Evolutionary conservation across 2,329 filamentous ascomycete species (phyloP).

Genomic region (Ophiostoma fasciatum): DNA sequence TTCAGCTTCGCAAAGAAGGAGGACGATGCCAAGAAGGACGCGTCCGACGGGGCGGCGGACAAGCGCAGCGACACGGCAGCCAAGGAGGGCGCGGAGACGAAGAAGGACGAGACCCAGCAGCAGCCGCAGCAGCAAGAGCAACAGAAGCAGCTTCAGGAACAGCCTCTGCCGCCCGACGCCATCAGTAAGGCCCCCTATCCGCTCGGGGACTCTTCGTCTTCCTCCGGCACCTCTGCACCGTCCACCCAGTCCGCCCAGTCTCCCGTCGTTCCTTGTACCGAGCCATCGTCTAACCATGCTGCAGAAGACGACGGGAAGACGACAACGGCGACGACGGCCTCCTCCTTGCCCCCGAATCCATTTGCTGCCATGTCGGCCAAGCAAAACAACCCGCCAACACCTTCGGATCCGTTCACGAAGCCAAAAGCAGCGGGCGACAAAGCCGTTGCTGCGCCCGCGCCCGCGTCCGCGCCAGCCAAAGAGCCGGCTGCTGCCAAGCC

Average conservation of each 20-base stretch:
- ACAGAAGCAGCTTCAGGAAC: no score
- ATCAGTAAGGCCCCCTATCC: conserved; percentile 37
- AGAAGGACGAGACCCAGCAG: no score
- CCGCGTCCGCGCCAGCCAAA: no score
- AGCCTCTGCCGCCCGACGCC: conserved; percentile 38
- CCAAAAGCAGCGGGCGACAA: background rate
- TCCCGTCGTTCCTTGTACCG: conserved; percentile 11
- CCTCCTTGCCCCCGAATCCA: conserved; percentile 15
- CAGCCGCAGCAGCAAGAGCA: no score
- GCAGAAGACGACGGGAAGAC: conserved; percentile 15
- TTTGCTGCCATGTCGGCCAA: conserved; percentile 8
- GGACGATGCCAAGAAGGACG: background rate
- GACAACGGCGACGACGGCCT: no score
- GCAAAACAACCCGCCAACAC: conserved; percentile 1
- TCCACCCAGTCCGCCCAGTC: conserved; percentile 14
- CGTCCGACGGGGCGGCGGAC: conserved; percentile 1
- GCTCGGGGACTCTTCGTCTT: conserved; percentile 36
- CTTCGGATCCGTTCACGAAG: conserved; percentile 5
- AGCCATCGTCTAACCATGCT: conserved; percentile 13
- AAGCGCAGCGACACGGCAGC: conserved; percentile 22
- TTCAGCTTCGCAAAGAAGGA: conserved; percentile 3
- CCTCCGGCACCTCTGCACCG: conserved; percentile 29
- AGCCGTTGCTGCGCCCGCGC: background rate
- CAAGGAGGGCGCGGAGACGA: conserved; percentile 21
- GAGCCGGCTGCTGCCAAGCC: conserved; percentile 8